phyloP scores from a whole-genome alignment of 192 early-diverging fungal genomes.

The Dissophora globulifera region DNA sequence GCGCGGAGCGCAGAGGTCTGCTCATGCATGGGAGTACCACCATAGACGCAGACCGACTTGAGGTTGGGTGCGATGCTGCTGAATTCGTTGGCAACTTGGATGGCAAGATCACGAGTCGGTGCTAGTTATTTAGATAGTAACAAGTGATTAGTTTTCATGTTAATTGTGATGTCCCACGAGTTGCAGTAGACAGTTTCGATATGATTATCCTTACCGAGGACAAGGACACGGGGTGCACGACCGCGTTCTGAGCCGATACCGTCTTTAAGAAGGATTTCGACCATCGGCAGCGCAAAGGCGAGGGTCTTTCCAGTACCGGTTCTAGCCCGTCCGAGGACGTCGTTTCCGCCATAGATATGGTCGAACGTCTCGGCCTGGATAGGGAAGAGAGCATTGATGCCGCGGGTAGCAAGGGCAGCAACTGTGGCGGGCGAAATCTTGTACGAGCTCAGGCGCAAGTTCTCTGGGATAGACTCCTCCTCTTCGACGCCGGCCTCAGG shows the following conservation, averaged over 20 bases:
- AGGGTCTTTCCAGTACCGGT: slow-evolving; percentile 88
- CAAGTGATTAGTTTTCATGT: no score
- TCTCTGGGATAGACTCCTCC: slow-evolving; percentile 63
- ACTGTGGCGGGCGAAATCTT: slow-evolving; percentile 74
- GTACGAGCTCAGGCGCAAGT: slow-evolving; percentile 67
- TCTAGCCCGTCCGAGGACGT: slow-evolving; percentile 76
- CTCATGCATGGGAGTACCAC: slow-evolving; percentile 87
- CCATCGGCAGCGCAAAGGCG: slow-evolving; percentile 84
- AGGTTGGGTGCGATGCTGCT: slow-evolving; percentile 72
- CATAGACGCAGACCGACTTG: slow-evolving; percentile 81
- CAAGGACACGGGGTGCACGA: slow-evolving; percentile 62
- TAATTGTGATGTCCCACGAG: no score
- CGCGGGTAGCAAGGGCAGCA: slow-evolving; percentile 73
- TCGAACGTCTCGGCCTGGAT: slow-evolving; percentile 92
- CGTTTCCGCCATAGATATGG: slow-evolving; percentile 77
- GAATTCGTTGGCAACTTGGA: slow-evolving; percentile 88
- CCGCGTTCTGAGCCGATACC: slow-evolving; percentile 49
- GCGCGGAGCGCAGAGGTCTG: slow-evolving; percentile 83
- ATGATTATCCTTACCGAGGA: slow-evolving; percentile 60
- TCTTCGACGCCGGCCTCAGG: slow-evolving; percentile 25
- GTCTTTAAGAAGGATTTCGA: slow-evolving; percentile 66
- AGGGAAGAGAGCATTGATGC: slow-evolving; percentile 88
- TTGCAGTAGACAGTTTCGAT: no score
- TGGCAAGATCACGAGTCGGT: slow-evolving; percentile 90
- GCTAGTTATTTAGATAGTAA: no score